Evolutionary conservation across 2,329 filamentous ascomycete species (phyloP), one percentile per base, ranked within the genome.

Genomic region (Fusarium sp.): DNA sequence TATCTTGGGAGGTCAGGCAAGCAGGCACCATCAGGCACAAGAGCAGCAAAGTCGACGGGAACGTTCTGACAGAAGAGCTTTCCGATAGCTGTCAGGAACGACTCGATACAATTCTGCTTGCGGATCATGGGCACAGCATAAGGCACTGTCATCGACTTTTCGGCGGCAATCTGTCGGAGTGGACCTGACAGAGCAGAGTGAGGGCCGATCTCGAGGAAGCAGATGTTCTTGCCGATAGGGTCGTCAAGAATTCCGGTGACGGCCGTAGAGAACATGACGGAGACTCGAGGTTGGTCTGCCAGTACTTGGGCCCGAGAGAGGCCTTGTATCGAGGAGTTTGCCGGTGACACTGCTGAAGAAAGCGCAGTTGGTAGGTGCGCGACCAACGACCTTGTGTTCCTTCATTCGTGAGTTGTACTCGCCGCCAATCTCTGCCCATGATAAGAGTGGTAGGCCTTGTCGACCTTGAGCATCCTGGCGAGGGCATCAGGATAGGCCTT

Each of bases 391-490:
- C 37, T 68, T 57, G 43, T 76, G 70, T 27, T 64, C 66, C 62
- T 59, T 61, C 58, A 68, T 62, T 23, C 39, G 62, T 14, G 68
- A 74, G 30, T 75, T 60, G 67, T 82, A 83, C 5, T 64, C 37
- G 2, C 41, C 45, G 13, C 78, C 78, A 13, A 81, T 75, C 4
- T 74, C 73, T 1, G 65, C 64, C 64, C 81, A 84, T 83, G 81
- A 34, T 80, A 76, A 0, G 85, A 86, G 76, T 86, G 85, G 63
- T 85, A 87, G 0, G 84, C 84, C 63, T 80, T 83, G n/a, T 84
- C 80, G 1, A 85, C 82, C 45, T 82, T 81, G 3, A 86, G 72
- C 9, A 77, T 54, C 2, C 82, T 77, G 2, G 80, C 78, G 20
- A 83, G 77, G 0, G 79, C 78, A 18, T 80, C 81, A 0, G 82